Evolutionary conservation across 2,329 filamentous ascomycete species (phyloP), one percentile per base, ranked within the genome.

Genomic region (Balansia obtecta): DNA sequence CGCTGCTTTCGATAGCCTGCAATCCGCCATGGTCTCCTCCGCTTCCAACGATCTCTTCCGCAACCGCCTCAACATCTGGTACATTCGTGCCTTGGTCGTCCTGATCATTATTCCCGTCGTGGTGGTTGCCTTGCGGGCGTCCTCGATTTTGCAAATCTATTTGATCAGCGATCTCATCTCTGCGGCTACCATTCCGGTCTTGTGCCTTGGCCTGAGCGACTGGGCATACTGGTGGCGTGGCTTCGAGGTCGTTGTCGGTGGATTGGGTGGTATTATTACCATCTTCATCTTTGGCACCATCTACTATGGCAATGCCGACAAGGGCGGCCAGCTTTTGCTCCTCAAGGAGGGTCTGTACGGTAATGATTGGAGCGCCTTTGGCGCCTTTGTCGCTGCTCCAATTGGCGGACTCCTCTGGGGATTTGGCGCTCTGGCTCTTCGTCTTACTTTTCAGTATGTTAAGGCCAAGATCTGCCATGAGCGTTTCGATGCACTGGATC

Each of bases 1-100:
- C 2, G 83, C 87, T 0, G 81, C 86, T 0, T 91, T 93, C 55
- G 87, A 93, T 71, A 85, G 78, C 54, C 73, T 91, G 38, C 88
- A 91, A 67, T 85, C 82, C 2, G 85, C 87, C 57, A 89, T 93
- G 83, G 83, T 91, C 8, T 88, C 84, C n/a, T 86, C 85, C 0
- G 85, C 83, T 13, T 88, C 84, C 56, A 91, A 91, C 69, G 87
- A 93, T 62, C 68, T 93, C 13, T 91, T 91, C 75, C 82, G 86
- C 59, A 93, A 93, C 73, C 79, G 77, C 53, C 78, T 93, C 50
- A 83, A 82, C 60, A 78, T 90, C 56, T 86, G 85, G 79, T 77
- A 73, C 64, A 84, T 91, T 57, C 83, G 87, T 45, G 73, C 61
- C 16, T 73, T 73, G 40, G 86, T 93, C 27, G 78, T 91, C 1